A percentile compares a stretch with the other conserved stretches of the same genome.
Evolutionary conservation across 83 land plant genomes (phyloP).

Genomic region (Picea mariana): DNA sequence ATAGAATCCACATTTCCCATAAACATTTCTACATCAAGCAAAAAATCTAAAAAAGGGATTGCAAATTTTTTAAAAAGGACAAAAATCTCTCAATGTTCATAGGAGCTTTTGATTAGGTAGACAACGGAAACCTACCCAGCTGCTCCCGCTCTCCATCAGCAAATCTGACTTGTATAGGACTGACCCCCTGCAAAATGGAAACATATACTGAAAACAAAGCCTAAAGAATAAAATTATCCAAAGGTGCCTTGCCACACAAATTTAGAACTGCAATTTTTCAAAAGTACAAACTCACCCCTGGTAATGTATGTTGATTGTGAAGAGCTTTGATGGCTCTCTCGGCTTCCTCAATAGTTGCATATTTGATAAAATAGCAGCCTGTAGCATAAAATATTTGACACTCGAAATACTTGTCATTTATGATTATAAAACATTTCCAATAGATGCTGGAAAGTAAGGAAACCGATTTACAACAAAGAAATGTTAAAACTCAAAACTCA

Average conservation of each 20-base stretch:
- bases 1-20: background rate
- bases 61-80: too few species aligned
- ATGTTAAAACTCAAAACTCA: too few species aligned
- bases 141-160: conserved; percentile 99
- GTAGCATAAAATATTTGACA: conserved; percentile 16
- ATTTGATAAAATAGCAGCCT: conserved; percentile 99
- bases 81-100: too few species aligned
- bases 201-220: background rate
- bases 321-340: conserved; percentile 92
- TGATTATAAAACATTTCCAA: too few species aligned
- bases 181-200: conserved; percentile 65
- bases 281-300: conserved; percentile 65
- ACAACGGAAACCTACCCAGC: conserved; percentile 59
- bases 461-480: too few species aligned
- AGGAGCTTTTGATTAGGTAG: too few species aligned
- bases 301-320: conserved; percentile 88
- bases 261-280: background rate
- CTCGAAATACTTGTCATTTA: too few species aligned
- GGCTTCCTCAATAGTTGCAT: conserved; percentile 88
- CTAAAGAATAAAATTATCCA: background rate
- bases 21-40: too few species aligned
- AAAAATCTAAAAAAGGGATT: too few species aligned
- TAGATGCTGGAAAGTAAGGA: too few species aligned
- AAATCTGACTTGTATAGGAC: conserved; percentile 95
- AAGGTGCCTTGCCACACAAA: background rate